Percentiles rank a stretch among this genome's conserved stretches.
Conservation (phyloP, 495 filamentous ascomycete species). For the Parachaetomium inaequale region DNA sequence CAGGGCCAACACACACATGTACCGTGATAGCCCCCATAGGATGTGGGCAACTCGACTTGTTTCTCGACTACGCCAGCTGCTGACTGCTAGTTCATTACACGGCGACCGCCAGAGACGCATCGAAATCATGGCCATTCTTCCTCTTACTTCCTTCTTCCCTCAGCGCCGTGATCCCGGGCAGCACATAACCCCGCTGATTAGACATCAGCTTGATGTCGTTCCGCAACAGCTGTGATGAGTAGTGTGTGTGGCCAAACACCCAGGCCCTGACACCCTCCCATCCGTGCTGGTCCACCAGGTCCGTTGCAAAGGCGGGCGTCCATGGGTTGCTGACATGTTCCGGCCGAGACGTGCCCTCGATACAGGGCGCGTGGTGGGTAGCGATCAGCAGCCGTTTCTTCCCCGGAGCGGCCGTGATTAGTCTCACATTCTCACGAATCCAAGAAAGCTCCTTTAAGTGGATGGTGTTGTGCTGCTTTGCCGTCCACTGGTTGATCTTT, state of each 20-base stretch:
- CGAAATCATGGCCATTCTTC: background rate
- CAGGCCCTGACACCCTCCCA: background rate
- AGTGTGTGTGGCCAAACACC: conserved; percentile 8
- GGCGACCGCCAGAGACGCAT: background rate
- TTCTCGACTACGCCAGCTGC: too few species aligned
- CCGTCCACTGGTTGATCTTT: conserved; percentile 48
- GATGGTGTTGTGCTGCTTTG: conserved; percentile 44
- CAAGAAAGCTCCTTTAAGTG: conserved; percentile 46
- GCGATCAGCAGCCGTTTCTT: conserved; percentile 1
- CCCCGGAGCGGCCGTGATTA: background rate
- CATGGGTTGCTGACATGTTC: background rate
- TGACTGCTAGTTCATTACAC: background rate
- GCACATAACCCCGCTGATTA: background rate
- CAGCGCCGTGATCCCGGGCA: background rate
- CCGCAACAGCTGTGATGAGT: background rate
- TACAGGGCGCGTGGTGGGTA: conserved; percentile 1
- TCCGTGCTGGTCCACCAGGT: background rate
- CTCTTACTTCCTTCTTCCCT: background rate
- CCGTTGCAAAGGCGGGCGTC: conserved; percentile 1
- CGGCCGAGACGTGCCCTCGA: background rate
- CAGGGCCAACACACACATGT: too few species aligned
- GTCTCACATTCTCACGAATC: conserved; percentile 40
- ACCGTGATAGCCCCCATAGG: too few species aligned
- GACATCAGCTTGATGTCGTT: background rate
- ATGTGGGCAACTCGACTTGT: too few species aligned